Evolutionary conservation across 2,329 filamentous ascomycete species (phyloP).

Genomic region (Pestalotiopsis fici): DNA sequence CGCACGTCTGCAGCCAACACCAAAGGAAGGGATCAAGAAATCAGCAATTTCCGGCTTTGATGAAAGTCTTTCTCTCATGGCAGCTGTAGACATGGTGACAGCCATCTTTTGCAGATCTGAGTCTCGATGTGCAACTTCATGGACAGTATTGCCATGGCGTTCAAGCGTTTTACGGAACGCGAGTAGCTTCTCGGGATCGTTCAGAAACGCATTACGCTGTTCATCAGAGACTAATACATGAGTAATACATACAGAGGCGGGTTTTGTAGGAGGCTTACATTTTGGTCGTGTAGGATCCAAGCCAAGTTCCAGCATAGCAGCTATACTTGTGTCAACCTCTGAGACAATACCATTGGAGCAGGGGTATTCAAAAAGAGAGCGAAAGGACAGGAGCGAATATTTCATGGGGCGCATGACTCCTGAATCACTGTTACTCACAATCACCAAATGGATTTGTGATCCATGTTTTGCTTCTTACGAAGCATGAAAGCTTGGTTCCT

Average conservation of each 20-base stretch:
- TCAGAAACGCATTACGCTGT: conserved; percentile 35
- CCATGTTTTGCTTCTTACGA: conserved; percentile 52
- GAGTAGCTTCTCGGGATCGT: conserved; percentile 37
- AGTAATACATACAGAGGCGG: background rate
- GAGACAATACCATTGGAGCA: no score
- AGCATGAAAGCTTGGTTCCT: conserved; percentile 42
- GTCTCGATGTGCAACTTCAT: conserved; percentile 39
- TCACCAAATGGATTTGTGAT: conserved; percentile 49
- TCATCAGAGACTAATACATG: conserved; percentile 35
- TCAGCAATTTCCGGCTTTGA: conserved; percentile 44
- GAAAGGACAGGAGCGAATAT: no score
- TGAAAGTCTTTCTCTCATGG: conserved; percentile 41
- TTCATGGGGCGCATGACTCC: background rate
- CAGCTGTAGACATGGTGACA: conserved; percentile 29
- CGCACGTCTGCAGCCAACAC: conserved; percentile 42
- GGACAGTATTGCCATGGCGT: conserved; percentile 39
- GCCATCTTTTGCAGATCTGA: conserved; percentile 34
- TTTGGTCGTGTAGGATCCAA: conserved; percentile 28
- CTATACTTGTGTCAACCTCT: background rate
- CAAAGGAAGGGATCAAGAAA: conserved; percentile 42
- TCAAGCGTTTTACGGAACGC: conserved; percentile 46
- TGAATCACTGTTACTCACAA: conserved; percentile 13
- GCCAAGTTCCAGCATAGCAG: background rate
- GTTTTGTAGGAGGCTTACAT: conserved; percentile 30
- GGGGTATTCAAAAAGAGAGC: background rate